phyloP scores from a whole-genome alignment of 805 yeast genomes.

The Metschnikowia arizonensis region DNA sequence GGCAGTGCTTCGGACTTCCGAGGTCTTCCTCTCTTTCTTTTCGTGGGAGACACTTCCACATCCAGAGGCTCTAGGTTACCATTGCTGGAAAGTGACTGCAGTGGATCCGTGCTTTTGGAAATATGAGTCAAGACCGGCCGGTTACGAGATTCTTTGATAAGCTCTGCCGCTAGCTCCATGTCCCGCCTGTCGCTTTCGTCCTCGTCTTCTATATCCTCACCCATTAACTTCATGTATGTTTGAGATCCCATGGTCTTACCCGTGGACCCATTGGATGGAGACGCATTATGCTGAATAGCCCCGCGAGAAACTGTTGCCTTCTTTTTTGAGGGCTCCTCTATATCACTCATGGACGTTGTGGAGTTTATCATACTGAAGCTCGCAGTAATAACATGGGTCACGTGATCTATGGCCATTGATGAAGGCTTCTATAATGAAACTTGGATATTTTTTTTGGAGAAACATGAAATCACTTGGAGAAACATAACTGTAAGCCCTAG shows the following conservation, averaged over 20 bases:
- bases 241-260: constrained; percentile 13
- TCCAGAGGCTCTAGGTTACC: background rate
- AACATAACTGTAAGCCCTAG: background rate
- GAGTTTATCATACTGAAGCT: background rate
- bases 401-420: background rate
- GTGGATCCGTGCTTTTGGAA: background rate
- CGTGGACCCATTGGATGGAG: background rate
- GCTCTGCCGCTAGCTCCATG: constrained; percentile 40
- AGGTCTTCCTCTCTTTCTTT: constrained; percentile 17
- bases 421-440: background rate
- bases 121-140: background rate
- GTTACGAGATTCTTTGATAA: constrained; percentile 22
- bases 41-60: constrained; percentile 8
- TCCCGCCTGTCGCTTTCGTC: constrained; percentile 35
- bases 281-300: background rate
- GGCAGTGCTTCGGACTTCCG: constrained; percentile 12
- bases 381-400: background rate
- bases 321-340: background rate
- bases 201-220: constrained; percentile 29
- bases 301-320: background rate
- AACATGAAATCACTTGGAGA: no score
- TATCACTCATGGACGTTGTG: background rate
- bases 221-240: constrained; percentile 28
- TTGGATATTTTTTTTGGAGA: no score
- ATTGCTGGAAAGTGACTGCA: background rate